Evolutionary conservation across 2,329 filamentous ascomycete species (phyloP), one percentile per base, ranked within the genome.

Genomic region (Cladosporium sp.): DNA sequence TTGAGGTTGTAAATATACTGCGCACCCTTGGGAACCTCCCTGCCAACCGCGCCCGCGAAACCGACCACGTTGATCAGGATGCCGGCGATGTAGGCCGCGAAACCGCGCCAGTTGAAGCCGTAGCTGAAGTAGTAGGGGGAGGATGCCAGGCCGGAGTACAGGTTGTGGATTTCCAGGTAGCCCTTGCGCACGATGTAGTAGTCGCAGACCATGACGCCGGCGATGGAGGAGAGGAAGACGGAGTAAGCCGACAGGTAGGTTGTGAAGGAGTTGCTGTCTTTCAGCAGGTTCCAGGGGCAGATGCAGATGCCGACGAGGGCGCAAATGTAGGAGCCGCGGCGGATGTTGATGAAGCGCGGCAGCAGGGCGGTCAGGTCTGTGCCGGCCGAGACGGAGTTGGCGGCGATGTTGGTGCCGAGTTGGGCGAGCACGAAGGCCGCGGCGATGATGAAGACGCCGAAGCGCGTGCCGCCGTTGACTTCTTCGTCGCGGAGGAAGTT

Each of bases 31-130:
- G 92, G 91, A 0, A 96, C 89, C 11, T 51, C 42, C 17, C 66
- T 69, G 1, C 89, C 89, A 20, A 96, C 80, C 0, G 87, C 89
- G 2, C 89, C 90, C 1, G 84, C 89, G 58, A 96, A 96, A 0
- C 91, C 91, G 4, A 96, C 89, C 3, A 96, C 87, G 60, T 96
- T 96, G 74, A 95, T 85, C 4, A 93, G 66, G 55, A 96, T 95
- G 11, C 90, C 90, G 1, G 80, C 74, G 53, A 95, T 79, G 66
- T 96, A 95, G 0, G 91, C 88, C 0, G 75, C 79, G 61, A 95
- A 96, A 1, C 82, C 91, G 37, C 89, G 84, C 86, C 87, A 93
- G 66, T 92, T 82, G 65, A 95, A 71, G 17, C 91, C 91, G 43
- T 70, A 80, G 0, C 73, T 81, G 70, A 78, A 93, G 68, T 79